Evolutionary conservation across 2,329 filamentous ascomycete species (phyloP), one percentile per base, ranked within the genome.

Genomic region (Cadophora malorum): DNA sequence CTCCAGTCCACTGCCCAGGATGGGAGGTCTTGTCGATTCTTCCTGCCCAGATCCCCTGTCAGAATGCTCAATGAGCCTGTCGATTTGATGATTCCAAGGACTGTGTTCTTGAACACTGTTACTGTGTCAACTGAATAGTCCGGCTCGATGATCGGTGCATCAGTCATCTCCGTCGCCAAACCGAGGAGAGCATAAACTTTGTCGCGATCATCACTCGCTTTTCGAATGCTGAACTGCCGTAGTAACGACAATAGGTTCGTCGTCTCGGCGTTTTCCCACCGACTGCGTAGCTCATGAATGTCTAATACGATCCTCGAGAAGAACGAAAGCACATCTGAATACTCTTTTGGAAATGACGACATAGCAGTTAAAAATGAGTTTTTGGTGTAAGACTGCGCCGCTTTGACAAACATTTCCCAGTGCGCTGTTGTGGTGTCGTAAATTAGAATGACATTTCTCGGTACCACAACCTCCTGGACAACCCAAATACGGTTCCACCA

Each of bases 391-490:
- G 28, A 19, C 5, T 14, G 25, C 2, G 68, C 63, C 4, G 68
- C 68, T 66, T 53, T 63, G 65, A 77, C 77, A 71, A 78, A 77
- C 45, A 78, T 38, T 41, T 66, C 50, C 70, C 68, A 71, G 8
- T 64, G 63, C 7, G 65, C 64, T 28, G 58, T 45, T 21, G 33
- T 19, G 5, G 53, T 38, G 7, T 66, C 66, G 47, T 71, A 70
- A n/a, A 38, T 41, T 28, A 71, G 47, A 4, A 47, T 65, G 9
- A 65, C 41, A n/a, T 56, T 70, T 33, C 60, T 50, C 3, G 70
- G 45, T 16, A 72, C 68, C 4, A 67, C 66, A 23, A 67, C 50
- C 47, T 69, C 68, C 62, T 70, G 68, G 4, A 72, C 38, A 7
- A 72, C 68, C 70, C 68, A 70, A n/a, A 63, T 65, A 28, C 68